Conservation (phyloP, 2,329 filamentous ascomycete species). For the Drechmeria coniospora region DNA sequence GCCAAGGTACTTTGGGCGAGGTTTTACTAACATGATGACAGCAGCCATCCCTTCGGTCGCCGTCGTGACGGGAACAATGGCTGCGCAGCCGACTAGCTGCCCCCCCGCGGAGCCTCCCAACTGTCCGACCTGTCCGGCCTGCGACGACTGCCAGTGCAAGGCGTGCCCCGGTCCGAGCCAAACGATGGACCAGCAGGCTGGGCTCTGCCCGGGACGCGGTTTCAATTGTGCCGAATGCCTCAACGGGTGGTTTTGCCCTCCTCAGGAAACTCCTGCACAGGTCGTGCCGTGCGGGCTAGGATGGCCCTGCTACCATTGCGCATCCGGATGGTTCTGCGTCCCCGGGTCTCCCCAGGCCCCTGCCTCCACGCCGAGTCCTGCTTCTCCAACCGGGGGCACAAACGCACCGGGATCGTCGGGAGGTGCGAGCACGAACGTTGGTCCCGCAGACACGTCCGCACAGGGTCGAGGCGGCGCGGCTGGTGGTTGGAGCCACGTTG, state of each 20-base stretch:
- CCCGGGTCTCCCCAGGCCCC: conserved; percentile 1
- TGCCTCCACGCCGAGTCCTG: neutral
- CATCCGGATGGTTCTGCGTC: conserved; percentile 14
- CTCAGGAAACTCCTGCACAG: conserved; percentile 15
- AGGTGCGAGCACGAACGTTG: neutral
- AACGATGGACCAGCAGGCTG: neutral
- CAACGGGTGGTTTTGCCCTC: conserved; percentile 17
- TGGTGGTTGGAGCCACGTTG: conserved; percentile 13
- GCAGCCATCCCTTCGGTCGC: no score
- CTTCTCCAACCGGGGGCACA: conserved; percentile 1
- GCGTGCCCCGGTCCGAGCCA: neutral
- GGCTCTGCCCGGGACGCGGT: conserved; percentile 11
- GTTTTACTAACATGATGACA: no score
- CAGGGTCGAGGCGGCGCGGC: conserved; percentile 1
- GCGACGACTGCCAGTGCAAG: conserved; percentile 3
- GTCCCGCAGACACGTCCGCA: neutral
- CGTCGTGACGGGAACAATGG: neutral
- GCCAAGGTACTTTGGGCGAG: no score
- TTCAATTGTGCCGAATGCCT: conserved; percentile 14
- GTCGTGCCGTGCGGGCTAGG: conserved; percentile 13
- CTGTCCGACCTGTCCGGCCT: conserved; percentile 8
- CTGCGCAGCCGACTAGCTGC: neutral
- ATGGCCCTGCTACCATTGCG: conserved; percentile 17
- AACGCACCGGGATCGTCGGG: no score
- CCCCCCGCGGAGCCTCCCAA: conserved; percentile 1